A percentile compares a stretch with the other conserved stretches of the same genome.
These are phyloP conservation scores for Senecio squalidus DNA, from an alignment of 140 eudicot genomes.

Conservation along the genomic window DNA sequence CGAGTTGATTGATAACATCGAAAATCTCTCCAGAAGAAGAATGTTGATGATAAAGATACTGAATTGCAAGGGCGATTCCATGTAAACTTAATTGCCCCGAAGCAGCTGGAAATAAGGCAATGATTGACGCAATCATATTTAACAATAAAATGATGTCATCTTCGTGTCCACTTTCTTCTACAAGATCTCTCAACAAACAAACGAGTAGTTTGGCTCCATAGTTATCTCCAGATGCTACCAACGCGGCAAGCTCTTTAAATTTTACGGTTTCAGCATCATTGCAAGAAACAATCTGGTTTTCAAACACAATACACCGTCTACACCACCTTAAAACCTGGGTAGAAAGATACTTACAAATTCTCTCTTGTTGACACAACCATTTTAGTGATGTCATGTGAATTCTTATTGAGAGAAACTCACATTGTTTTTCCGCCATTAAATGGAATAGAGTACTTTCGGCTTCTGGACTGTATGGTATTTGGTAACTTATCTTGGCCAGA, in stretches of 20 bases:
- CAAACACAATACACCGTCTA: slow-evolving; percentile 31
- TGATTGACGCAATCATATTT: slow-evolving; percentile 30
- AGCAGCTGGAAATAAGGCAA: slow-evolving; percentile 63
- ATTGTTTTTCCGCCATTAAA: slow-evolving; percentile 42
- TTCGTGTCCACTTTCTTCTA: slow-evolving; percentile 45
- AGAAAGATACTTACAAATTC: slow-evolving; percentile 52
- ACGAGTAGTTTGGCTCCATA: slow-evolving; percentile 51
- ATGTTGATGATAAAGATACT: slow-evolving; percentile 36
- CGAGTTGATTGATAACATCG: slow-evolving; percentile 37
- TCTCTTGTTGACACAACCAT: slow-evolving; percentile 96
- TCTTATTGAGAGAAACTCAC: slow-evolving; percentile 45
- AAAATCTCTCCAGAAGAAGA: slow-evolving; percentile 39
- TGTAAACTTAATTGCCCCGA: slow-evolving; percentile 70
- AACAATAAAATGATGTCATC: slow-evolving; percentile 49
- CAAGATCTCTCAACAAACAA: slow-evolving; percentile 53
- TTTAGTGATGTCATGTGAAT: slow-evolving; percentile 61
- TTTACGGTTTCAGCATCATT: slow-evolving; percentile 27
- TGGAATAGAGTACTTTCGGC: slow-evolving; percentile 78
- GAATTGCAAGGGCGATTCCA: slow-evolving; percentile 57
- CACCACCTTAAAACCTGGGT: slow-evolving; percentile 60
- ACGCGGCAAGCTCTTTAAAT: slow-evolving; percentile 49
- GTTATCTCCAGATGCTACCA: slow-evolving; percentile 68
- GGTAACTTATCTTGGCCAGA: slow-evolving; percentile 72
- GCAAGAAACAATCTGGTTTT: slow-evolving; percentile 24
- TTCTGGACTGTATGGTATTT: slow-evolving; percentile 75